These are phyloP conservation scores for Leptographium wingfieldii DNA, from an alignment of 2,329 filamentous ascomycete species.

Conservation along the genomic window DNA sequence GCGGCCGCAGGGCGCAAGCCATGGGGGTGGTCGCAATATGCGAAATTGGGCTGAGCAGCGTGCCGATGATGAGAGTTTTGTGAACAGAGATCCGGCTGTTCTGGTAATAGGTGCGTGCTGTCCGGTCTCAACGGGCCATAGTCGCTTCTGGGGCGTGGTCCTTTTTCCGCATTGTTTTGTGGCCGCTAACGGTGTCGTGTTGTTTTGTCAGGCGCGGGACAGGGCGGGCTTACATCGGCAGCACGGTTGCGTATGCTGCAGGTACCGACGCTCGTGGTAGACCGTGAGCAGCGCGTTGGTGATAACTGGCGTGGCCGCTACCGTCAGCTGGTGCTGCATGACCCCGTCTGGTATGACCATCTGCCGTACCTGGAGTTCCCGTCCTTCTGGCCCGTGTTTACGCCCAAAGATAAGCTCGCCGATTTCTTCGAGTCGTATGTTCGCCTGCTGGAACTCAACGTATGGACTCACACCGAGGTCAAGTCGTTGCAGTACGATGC, in stretches of 20 bases:
- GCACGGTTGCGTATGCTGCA: constrained; percentile 48
- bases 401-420: constrained; percentile 58
- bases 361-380: constrained; percentile 55
- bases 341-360: constrained; percentile 50
- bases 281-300: constrained; percentile 43
- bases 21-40: constrained; percentile 36
- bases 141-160: not conserved
- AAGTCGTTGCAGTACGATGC: constrained; percentile 37
- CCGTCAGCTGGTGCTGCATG: constrained; percentile 53
- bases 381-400: constrained; percentile 54
- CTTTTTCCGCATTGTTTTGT: not conserved
- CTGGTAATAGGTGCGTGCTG: constrained; percentile 32
- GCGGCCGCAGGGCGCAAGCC: constrained; percentile 42
- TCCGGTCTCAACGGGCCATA: not conserved
- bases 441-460: constrained; percentile 51
- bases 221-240: constrained; percentile 44
- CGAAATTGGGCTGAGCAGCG: constrained; percentile 50
- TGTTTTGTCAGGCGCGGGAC: constrained; percentile 32
- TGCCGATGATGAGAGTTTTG: constrained; percentile 31
- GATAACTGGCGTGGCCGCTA: constrained; percentile 55
- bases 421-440: constrained; percentile 58
- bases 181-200: not conserved
- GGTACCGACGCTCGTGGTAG: constrained; percentile 43
- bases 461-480: constrained; percentile 46
- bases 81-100: constrained; percentile 40